A percentile compares a stretch with the other conserved stretches of the same genome.
These are phyloP conservation scores for Cladosporium sp. DNA, from an alignment of 2,329 filamentous ascomycete genomes.

Conservation along the genomic window DNA sequence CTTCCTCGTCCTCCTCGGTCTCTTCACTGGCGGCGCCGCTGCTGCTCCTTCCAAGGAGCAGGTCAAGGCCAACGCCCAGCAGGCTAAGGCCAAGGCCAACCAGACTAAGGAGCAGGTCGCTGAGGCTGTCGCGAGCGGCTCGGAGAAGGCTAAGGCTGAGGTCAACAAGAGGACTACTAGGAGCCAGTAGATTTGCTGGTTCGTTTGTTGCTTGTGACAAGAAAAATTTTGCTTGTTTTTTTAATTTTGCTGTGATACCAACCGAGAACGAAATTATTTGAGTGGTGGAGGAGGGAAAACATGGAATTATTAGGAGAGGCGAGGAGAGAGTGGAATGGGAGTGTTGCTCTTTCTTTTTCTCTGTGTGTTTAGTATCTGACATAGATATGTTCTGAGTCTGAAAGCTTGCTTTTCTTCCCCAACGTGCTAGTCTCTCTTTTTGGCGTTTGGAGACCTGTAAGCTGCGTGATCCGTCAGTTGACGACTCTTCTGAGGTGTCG, in stretches of 20 bases:
- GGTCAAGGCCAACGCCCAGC: slow-evolving; percentile 68
- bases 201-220: background rate
- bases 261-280: background rate
- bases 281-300: background rate
- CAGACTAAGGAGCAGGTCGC: slow-evolving; percentile 66
- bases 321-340: background rate
- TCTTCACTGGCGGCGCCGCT: slow-evolving; percentile 60
- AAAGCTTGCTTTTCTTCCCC: too few species aligned
- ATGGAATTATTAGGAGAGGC: background rate
- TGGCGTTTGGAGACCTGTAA: too few species aligned
- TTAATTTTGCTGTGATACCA: slow-evolving; percentile 2
- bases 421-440: too few species aligned
- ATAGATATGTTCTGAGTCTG: background rate
- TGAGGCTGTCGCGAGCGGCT: slow-evolving; percentile 55
- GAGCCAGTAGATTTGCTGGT: slow-evolving; percentile 10
- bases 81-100: slow-evolving; percentile 67
- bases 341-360: too few species aligned
- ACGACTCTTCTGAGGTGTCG: too few species aligned
- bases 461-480: too few species aligned
- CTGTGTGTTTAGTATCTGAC: background rate
- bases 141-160: slow-evolving; percentile 72
- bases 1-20: slow-evolving; percentile 64
- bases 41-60: slow-evolving; percentile 59
- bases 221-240: background rate
- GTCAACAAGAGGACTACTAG: slow-evolving; percentile 58